Evolutionary conservation across 176 grass and related monocot genomes (phyloP), one percentile per base, ranked within the genome.

Genomic region (Lolium perenne): DNA sequence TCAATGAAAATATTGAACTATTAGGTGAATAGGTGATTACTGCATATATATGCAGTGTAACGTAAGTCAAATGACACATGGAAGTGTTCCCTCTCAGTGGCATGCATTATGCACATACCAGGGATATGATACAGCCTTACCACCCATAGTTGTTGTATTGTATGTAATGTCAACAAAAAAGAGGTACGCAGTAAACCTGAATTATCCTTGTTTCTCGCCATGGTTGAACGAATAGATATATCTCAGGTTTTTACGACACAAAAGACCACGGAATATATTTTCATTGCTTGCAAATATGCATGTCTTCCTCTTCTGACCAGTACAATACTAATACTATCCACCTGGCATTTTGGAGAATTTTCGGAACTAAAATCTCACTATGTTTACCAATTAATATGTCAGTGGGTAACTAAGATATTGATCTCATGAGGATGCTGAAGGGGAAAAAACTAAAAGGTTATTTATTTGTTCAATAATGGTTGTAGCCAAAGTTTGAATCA

Each of bases 281-380:
- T 55, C 10, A 56, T 76, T 32, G 16, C 29, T 77, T 77, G 49
- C 25, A 57, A 77, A 77, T 72, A 43, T 47, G 41, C 69, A 22
- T 11, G 18, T 77, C 49, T 54, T 16, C 32, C 51, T 26, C 15
- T 16, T 77, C 41, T 43, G 41, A 43, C 41, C 41, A 43, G 41
- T 6, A 43, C 41, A 0, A 43, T 77, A 23, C 23, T 20, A 76
- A 77, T 71, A 21, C 3, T 72, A n/a, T 46, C 41, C 69, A 72
- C 11, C 43, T 72, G 8, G 69, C 69, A 71, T 71, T 8, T 10
- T 71, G 38, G 67, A 43, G 8, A 40, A 20, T 38, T 38, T 38
- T 64, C 15, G 3, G 46, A 48, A 10, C 46, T 48, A 10, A 48
- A 48, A 48, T 35, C 48, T 76, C 20, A 8, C 20, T 59, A 21